These are phyloP conservation scores for Lactarius tabidus DNA, from an alignment of 768 basidiomycete genomes.

Conservation along the genomic window DNA sequence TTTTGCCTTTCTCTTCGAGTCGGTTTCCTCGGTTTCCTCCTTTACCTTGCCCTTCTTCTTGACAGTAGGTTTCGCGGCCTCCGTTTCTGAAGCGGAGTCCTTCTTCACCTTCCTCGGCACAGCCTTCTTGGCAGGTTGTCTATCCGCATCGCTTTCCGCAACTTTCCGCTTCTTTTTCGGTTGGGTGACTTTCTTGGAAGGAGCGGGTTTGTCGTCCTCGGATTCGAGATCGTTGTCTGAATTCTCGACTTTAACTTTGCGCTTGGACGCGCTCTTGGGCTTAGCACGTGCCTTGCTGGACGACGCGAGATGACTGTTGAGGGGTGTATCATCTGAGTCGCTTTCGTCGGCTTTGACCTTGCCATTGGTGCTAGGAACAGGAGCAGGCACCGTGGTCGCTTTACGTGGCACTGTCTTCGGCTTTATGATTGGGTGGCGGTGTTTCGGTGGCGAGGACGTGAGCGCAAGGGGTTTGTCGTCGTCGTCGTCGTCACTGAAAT, in stretches of 20 bases:
- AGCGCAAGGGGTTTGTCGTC: constrained; percentile 72
- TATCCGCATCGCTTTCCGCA: constrained; percentile 50
- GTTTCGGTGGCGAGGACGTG: constrained; percentile 67
- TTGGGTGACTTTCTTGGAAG: constrained; percentile 28
- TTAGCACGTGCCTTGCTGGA: constrained; percentile 31
- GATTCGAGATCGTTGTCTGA: constrained; percentile 30
- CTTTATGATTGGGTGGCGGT: constrained; percentile 36
- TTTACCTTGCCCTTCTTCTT: constrained; percentile 43
- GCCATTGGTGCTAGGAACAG: constrained; percentile 37
- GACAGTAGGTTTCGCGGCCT: constrained; percentile 38
- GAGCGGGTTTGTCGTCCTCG: constrained; percentile 34
- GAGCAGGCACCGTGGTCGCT: constrained; percentile 35
- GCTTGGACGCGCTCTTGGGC: constrained; percentile 44
- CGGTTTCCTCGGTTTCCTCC: constrained; percentile 37
- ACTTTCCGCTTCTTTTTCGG: constrained; percentile 34
- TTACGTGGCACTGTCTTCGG: constrained; percentile 41
- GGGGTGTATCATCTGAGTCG: constrained; percentile 42
- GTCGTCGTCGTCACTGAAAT: constrained; percentile 51
- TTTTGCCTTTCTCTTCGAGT: constrained; percentile 36
- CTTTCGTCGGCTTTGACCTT: constrained; percentile 35
- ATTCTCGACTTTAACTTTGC: constrained; percentile 41
- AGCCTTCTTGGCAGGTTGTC: constrained; percentile 32
- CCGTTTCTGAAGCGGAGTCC: constrained; percentile 44
- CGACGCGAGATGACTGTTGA: constrained; percentile 26
- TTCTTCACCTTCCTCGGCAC: constrained; percentile 50